These are phyloP conservation scores for Trametopsis cervina DNA, from an alignment of 768 basidiomycete genomes.

Conservation along the genomic window DNA sequence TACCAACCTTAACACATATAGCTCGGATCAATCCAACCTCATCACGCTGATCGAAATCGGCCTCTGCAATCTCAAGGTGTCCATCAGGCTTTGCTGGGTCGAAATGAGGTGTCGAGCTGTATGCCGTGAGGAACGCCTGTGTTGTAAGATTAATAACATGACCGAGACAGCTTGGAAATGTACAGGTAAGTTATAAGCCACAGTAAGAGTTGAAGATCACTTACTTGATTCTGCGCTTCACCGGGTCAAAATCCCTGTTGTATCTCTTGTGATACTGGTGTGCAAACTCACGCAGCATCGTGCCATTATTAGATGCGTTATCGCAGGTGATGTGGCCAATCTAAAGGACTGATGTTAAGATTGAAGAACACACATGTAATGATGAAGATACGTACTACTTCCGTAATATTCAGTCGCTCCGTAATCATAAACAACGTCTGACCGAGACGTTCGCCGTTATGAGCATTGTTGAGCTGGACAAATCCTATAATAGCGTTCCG, in stretches of 20 bases:
- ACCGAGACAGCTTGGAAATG: slow-evolving; percentile 22
- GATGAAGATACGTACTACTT: slow-evolving; percentile 22
- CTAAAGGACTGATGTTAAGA: slow-evolving; percentile 12
- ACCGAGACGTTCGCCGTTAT: slow-evolving; percentile 28
- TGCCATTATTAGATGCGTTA: slow-evolving; percentile 32
- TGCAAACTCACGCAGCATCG: slow-evolving; percentile 26
- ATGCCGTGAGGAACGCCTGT: slow-evolving; percentile 21
- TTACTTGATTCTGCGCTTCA: slow-evolving; percentile 14
- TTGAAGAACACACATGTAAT: neutral
- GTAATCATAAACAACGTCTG: slow-evolving; percentile 32
- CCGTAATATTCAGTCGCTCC: slow-evolving; percentile 20
- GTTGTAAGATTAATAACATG: slow-evolving; percentile 30
- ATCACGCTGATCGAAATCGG: slow-evolving; percentile 12
- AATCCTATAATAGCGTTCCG: slow-evolving; percentile 30
- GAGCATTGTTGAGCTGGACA: slow-evolving; percentile 29
- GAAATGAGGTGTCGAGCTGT: slow-evolving; percentile 22
- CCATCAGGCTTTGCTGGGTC: slow-evolving; percentile 18
- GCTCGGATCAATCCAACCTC: slow-evolving; percentile 23
- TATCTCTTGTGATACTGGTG: slow-evolving; percentile 1
- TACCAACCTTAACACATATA: slow-evolving; percentile 20
- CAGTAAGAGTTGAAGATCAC: too few relatives aligned
- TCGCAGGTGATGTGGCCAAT: slow-evolving; percentile 31
- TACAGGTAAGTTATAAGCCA: neutral
- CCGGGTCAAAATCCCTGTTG: slow-evolving; percentile 4
- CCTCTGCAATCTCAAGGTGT: slow-evolving; percentile 3